Conservation (phyloP, 1,139 yeast species). For the Candida frijolesensis region DNA sequence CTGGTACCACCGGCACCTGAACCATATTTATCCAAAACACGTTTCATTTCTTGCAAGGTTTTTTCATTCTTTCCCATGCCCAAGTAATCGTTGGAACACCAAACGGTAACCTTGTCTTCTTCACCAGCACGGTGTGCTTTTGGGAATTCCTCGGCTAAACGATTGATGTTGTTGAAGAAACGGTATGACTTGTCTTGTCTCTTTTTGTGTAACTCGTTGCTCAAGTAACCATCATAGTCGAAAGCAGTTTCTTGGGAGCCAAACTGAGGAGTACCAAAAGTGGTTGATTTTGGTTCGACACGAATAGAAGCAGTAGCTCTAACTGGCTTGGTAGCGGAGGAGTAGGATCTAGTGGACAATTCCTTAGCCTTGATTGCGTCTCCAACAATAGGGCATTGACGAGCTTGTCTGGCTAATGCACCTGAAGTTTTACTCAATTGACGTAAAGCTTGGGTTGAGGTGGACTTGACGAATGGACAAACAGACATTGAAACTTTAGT, state of each 20-base stretch:
- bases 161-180: conserved; percentile 93
- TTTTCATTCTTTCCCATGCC: conserved; percentile 87
- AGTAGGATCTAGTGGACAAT: conserved; percentile 42
- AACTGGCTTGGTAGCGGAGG: conserved; percentile 57
- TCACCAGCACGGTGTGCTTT: conserved; percentile 79
- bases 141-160: conserved; percentile 93
- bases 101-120: conserved; percentile 87
- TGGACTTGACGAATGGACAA: conserved; percentile 83
- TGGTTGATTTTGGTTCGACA: conserved; percentile 19
- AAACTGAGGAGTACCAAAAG: conserved; percentile 29
- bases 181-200: conserved; percentile 91
- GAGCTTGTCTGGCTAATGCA: conserved; percentile 62
- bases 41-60: conserved; percentile 76
- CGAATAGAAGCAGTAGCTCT: conserved; percentile 49
- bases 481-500: conserved; percentile 76
- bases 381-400: conserved; percentile 86
- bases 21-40: conserved; percentile 85
- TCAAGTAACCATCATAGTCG: conserved; percentile 68
- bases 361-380: conserved; percentile 58
- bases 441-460: conserved; percentile 63
- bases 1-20: conserved; percentile 99
- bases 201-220: conserved; percentile 66
- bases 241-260: conserved; percentile 50
- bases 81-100: conserved; percentile 97
- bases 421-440: conserved; percentile 46